Percentiles rank a stretch among this genome's conserved stretches.
These are phyloP conservation scores for Nemania abortiva DNA, from an alignment of 2,329 filamentous ascomycete genomes.

Conservation along the genomic window DNA sequence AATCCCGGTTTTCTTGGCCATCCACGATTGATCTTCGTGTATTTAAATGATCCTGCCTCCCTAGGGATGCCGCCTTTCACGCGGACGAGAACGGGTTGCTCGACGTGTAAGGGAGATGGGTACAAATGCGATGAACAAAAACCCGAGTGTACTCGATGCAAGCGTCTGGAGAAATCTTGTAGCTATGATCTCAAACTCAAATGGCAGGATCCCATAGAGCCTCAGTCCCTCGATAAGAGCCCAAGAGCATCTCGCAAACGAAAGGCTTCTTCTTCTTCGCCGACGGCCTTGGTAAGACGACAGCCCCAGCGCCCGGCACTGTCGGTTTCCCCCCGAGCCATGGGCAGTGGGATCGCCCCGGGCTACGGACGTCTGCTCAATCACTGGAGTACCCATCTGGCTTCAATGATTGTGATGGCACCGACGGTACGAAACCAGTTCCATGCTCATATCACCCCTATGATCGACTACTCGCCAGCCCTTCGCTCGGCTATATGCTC, in stretches of 20 bases:
- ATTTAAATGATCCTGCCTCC: background rate
- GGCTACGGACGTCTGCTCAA: slow-evolving; percentile 45
- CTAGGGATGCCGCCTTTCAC: slow-evolving; percentile 42
- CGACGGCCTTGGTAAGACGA: slow-evolving; percentile 10
- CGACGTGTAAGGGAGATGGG: slow-evolving; percentile 50
- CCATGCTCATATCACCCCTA: slow-evolving; percentile 50
- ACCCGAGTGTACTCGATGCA: slow-evolving; percentile 49
- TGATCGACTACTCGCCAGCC: slow-evolving; percentile 46
- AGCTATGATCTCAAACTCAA: slow-evolving; percentile 50
- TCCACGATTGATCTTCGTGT: background rate
- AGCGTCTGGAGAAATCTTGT: slow-evolving; percentile 49
- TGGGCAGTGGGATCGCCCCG: slow-evolving; percentile 32
- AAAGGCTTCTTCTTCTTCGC: background rate
- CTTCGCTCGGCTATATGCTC: slow-evolving; percentile 49
- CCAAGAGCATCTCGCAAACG: slow-evolving; percentile 30
- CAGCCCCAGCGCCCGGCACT: slow-evolving; percentile 9
- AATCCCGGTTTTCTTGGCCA: background rate
- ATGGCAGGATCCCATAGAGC: slow-evolving; percentile 39
- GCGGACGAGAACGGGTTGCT: slow-evolving; percentile 49
- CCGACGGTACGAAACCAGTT: slow-evolving; percentile 47
- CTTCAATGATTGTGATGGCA: slow-evolving; percentile 48
- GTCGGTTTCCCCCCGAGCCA: slow-evolving; percentile 19
- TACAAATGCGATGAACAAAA: slow-evolving; percentile 53
- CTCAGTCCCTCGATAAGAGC: slow-evolving; percentile 1
- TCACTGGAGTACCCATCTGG: slow-evolving; percentile 50